Evolutionary conservation across 2,329 filamentous ascomycete genomes (phyloP).

Genomic region (Chaetomiaceae sp.): DNA sequence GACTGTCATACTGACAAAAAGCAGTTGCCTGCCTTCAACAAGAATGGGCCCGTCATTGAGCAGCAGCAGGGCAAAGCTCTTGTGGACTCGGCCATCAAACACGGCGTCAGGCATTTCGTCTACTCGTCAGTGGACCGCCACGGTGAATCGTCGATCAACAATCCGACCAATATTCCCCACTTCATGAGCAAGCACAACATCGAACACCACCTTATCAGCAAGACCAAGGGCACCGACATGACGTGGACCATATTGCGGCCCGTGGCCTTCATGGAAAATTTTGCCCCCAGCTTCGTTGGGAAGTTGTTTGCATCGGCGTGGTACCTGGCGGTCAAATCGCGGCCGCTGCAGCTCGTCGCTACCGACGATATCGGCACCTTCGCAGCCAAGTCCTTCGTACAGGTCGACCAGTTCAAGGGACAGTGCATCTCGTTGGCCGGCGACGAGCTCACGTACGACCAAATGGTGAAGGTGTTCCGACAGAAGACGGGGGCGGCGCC

Average conservation of each 20-base stretch:
- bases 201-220: constrained; percentile 51
- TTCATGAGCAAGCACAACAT: constrained; percentile 50
- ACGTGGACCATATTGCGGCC: constrained; percentile 1
- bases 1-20: background rate
- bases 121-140: constrained; percentile 32
- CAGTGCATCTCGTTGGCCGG: background rate
- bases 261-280: constrained; percentile 1
- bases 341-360: constrained; percentile 1
- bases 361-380: background rate
- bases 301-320: background rate
- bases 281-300: background rate
- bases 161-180: constrained; percentile 29
- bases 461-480: background rate
- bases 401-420: background rate
- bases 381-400: background rate
- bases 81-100: background rate
- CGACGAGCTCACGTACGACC: background rate
- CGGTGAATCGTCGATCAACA: constrained; percentile 28
- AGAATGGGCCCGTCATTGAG: background rate
- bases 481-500: background rate
- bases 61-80: background rate
- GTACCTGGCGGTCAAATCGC: background rate
- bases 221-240: constrained; percentile 12
- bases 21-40: background rate
- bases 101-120: constrained; percentile 23